A percentile compares a stretch with the other conserved stretches of the same genome.
Conservation (phyloP, 257 asterid genomes). For the Solanum bulbocastanum region DNA sequence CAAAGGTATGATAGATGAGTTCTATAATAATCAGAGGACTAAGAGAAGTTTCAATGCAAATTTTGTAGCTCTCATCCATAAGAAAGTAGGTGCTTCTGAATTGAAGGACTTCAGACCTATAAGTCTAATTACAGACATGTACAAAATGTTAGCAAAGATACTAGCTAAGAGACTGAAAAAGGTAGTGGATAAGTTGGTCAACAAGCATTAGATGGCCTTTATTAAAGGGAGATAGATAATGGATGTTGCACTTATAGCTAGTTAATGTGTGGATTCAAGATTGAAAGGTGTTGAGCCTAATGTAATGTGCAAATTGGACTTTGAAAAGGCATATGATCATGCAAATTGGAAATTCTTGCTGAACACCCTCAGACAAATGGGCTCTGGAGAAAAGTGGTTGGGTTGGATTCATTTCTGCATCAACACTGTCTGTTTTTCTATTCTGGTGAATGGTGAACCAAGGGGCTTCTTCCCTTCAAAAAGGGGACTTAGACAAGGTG, state of each 20-base stretch:
- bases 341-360: neutral
- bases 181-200: neutral
- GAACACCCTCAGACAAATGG: neutral
- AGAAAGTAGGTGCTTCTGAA: neutral
- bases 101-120: neutral
- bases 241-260: neutral
- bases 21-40: neutral
- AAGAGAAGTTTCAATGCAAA: neutral
- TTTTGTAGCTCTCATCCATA: neutral
- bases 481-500: neutral
- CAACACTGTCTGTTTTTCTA: neutral
- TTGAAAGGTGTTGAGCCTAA: neutral
- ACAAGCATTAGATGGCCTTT: neutral
- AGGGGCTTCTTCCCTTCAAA: neutral
- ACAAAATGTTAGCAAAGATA: neutral
- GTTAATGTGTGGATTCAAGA: neutral
- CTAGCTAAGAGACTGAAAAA: neutral
- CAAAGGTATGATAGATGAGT: neutral
- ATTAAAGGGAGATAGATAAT: neutral
- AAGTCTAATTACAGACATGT: neutral
- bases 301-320: neutral
- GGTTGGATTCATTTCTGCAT: neutral
- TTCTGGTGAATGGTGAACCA: neutral
- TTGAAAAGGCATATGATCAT: no score
- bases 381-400: neutral